Percentiles rank a stretch among this genome's conserved stretches.
Conservation (phyloP, 1,284 basidiomycete genomes). For the Malassezia vespertilionis region DNA sequence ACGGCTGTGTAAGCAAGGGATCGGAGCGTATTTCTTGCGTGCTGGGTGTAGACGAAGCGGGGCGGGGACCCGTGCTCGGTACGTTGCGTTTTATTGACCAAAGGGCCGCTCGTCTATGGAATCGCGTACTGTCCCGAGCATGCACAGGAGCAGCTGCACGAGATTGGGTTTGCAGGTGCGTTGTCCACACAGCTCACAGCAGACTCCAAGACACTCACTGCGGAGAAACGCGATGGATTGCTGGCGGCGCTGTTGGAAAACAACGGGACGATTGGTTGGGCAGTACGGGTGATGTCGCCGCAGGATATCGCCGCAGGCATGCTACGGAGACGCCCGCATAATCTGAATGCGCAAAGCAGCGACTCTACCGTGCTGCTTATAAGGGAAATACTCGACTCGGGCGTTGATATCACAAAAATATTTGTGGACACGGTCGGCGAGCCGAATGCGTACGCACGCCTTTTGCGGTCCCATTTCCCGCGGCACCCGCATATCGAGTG, state of each 20-base stretch:
- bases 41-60: constrained; percentile 90
- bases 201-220: too few relatives aligned
- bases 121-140: constrained; percentile 78
- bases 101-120: constrained; percentile 79
- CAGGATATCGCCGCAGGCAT: constrained; percentile 84
- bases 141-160: constrained; percentile 64
- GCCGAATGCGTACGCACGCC: constrained; percentile 64
- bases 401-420: constrained; percentile 73
- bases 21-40: constrained; percentile 28
- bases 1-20: constrained; percentile 12
- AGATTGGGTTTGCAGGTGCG: constrained; percentile 76
- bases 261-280: constrained; percentile 57
- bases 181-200: constrained; percentile 60
- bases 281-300: constrained; percentile 70
- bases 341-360: constrained; percentile 85
- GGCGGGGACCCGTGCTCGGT: constrained; percentile 82
- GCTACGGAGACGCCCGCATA: constrained; percentile 69
- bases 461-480: constrained; percentile 30
- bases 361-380: constrained; percentile 83
- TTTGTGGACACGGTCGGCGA: constrained; percentile 92
- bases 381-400: constrained; percentile 64
- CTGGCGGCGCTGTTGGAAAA: constrained; percentile 51
- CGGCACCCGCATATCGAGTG: constrained; percentile 53
- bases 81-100: constrained; percentile 3
- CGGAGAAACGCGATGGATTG: constrained; percentile 47